Percentiles rank a stretch among this genome's conserved stretches.
These are phyloP conservation scores for Polyporus arcularius DNA, from an alignment of 768 basidiomycete species.

Conservation along the genomic window DNA sequence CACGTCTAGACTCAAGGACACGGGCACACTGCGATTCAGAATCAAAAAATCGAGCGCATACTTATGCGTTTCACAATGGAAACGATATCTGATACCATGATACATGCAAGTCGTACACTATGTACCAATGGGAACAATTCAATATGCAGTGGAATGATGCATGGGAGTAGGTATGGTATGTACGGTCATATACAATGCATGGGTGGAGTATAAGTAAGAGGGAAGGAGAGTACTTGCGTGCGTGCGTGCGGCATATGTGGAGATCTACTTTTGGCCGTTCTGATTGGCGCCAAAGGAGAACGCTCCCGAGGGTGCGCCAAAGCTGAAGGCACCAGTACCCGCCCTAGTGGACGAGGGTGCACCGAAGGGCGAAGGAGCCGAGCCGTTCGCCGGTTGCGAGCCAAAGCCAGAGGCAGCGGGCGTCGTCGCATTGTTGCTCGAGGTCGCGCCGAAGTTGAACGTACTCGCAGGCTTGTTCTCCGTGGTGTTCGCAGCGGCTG, in stretches of 20 bases:
- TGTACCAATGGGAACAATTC: too few relatives aligned
- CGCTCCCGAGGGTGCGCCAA: constrained; percentile 8
- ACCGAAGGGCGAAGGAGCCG: constrained; percentile 14
- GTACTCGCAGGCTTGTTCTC: constrained; percentile 11
- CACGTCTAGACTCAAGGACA: too few relatives aligned
- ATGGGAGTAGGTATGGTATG: neutral
- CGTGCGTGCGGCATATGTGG: too few relatives aligned
- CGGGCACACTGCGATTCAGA: too few relatives aligned
- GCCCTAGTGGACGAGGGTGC: neutral
- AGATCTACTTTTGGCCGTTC: constrained; percentile 21
- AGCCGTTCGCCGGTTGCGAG: constrained; percentile 9
- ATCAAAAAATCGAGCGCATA: too few relatives aligned
- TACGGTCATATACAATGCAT: neutral
- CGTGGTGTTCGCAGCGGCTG: neutral
- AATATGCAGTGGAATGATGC: neutral
- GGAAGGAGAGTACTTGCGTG: neutral
- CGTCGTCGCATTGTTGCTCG: constrained; percentile 3
- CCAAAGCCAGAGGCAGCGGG: constrained; percentile 11
- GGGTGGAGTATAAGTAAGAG: neutral
- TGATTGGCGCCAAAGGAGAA: constrained; percentile 18
- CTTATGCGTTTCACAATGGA: too few relatives aligned
- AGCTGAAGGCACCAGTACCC: constrained; percentile 8
- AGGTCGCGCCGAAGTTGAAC: constrained; percentile 15
- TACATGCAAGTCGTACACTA: too few relatives aligned
- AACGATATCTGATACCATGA: too few relatives aligned